Evolutionary conservation across 129 eudicot genomes (phyloP).

Genomic region (Flaveria trinervia): DNA sequence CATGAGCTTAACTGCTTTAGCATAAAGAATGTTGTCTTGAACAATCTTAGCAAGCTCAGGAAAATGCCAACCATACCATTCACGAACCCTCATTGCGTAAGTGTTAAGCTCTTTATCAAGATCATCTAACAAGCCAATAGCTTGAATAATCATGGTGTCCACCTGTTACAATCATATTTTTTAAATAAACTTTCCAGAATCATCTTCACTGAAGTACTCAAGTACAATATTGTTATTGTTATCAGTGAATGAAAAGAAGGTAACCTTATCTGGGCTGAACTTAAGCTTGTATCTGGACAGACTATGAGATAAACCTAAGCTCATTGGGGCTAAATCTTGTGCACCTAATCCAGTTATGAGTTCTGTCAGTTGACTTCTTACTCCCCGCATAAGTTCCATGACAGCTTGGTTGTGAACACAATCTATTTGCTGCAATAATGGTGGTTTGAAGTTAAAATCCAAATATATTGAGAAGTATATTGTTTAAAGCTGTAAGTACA

Average conservation of each 20-base stretch:
- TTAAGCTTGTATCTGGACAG: constrained; percentile 84
- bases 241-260: not conserved
- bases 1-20: constrained; percentile 85
- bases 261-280: constrained; percentile 95
- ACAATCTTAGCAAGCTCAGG: constrained; percentile 92
- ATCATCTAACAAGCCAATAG: constrained; percentile 96
- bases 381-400: constrained; percentile 95
- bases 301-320: constrained; percentile 98
- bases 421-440: constrained; percentile 68
- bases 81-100: constrained; percentile 97
- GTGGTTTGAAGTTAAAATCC: not conserved
- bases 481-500: not conserved
- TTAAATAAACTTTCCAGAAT: not conserved
- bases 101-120: constrained; percentile 98
- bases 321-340: constrained; percentile 97
- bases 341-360: constrained; percentile 85
- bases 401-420: constrained; percentile 85
- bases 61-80: constrained; percentile 99
- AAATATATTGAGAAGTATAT: not conserved
- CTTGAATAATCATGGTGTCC: constrained; percentile 98
- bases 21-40: constrained; percentile 78
- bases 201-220: not conserved
- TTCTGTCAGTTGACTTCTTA: constrained; percentile 84
- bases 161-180: constrained; percentile 44
- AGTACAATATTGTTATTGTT: not conserved